Evolutionary conservation across 768 basidiomycete genomes (phyloP), one percentile per base, ranked within the genome.

Genomic region (Boletus coccyginus): DNA sequence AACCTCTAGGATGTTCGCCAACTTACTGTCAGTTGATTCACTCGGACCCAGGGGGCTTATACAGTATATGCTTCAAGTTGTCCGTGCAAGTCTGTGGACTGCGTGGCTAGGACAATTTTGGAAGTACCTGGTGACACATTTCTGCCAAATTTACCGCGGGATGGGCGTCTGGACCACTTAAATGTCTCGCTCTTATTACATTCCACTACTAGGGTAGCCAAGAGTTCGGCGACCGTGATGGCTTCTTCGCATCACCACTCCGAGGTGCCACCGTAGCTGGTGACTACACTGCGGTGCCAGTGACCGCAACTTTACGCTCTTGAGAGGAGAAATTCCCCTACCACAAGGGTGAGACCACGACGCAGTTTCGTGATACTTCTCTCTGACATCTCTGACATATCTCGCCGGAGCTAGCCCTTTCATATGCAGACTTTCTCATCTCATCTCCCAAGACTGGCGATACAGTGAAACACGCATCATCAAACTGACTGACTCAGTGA

Each of bases 321-420:
- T 13, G 17, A n/a, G 9, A n/a, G 33, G 33, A 17, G 21, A 32
- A 27, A 9, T 19, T 31, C 16, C 16, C 29, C 19, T 17, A 14
- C 12, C 6, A 17, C 29, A n/a, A 21, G 27, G 27, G 17, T 19
- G 50, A 46, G 44, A 17, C 44, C 31, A 57, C 36, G 44, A 14
- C 14, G 24, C 29, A 13, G 44, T 14, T 35, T 42, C 24, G 29
- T 48, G 24, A 19, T 6, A 27, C 40, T 24, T 44, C 16, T 12
- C 14, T 43, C 38, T 46, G 40, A 46, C 39, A 55, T 24, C 41
- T 48, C 44, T 62, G 57, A 58, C 60, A 48, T 29, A 32, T 50
- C 35, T 40, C 32, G 17, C 36, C 32, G 12, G 24, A 51, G 7
- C 11, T 31, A 27, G 1, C n/a, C 11, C 8, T 5, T 43, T 11